A percentile compares a stretch with the other conserved stretches of the same genome.
These are phyloP conservation scores for Leccinellum rugosiceps DNA, from an alignment of 768 basidiomycete species.

Conservation along the genomic window DNA sequence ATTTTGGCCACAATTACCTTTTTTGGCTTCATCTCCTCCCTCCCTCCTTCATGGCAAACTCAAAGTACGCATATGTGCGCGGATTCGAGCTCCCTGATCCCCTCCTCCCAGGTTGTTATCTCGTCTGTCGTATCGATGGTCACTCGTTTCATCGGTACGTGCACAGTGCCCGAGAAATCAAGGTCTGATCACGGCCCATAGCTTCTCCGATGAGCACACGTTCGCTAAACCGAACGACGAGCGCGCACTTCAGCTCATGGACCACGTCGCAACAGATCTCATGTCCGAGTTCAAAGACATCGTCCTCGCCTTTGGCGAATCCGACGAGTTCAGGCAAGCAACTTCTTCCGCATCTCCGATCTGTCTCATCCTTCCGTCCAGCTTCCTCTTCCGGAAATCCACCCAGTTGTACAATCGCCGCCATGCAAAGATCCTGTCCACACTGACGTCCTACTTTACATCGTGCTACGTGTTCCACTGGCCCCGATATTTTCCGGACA, in stretches of 20 bases:
- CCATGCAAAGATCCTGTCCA: constrained; percentile 80
- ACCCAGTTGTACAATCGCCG: constrained; percentile 83
- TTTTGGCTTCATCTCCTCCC: constrained; percentile 3
- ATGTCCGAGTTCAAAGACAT: constrained; percentile 86
- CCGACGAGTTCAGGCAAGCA: constrained; percentile 89
- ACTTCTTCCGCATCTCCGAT: neutral
- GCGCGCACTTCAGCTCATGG: constrained; percentile 87
- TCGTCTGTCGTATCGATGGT: constrained; percentile 88
- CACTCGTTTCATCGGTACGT: constrained; percentile 88
- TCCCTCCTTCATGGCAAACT: constrained; percentile 74
- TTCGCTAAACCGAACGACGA: constrained; percentile 92
- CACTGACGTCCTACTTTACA: constrained; percentile 84
- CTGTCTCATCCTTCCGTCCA: constrained; percentile 29
- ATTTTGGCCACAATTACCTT: constrained; percentile 14
- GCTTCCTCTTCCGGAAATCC: constrained; percentile 80
- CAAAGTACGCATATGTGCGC: constrained; percentile 89
- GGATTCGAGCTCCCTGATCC: constrained; percentile 87
- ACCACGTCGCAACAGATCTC: constrained; percentile 75
- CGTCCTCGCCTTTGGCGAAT: constrained; percentile 89
- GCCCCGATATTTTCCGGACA: constrained; percentile 73
- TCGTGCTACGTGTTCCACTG: constrained; percentile 88
- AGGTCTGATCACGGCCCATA: constrained; percentile 26
- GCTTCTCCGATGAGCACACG: constrained; percentile 79
- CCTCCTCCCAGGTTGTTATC: constrained; percentile 77
- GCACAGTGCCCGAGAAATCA: neutral